phyloP scores from a whole-genome alignment of 371 early-diverging fungal genomes.

The Mortierella sp. region DNA sequence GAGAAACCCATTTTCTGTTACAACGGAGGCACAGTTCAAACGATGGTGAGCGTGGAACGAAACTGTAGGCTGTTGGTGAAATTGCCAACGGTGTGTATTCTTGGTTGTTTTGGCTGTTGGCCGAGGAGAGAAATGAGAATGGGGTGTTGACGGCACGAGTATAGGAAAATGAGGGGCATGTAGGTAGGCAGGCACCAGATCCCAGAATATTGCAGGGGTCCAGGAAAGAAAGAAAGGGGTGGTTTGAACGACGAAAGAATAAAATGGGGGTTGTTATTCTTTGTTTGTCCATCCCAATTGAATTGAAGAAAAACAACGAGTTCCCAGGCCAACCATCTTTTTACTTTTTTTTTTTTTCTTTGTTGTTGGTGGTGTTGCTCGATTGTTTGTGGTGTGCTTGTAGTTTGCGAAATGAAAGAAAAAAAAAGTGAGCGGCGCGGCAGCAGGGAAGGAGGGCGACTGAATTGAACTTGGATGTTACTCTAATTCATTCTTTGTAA shows the following conservation, averaged over 20 bases:
- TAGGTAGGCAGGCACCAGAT: background rate
- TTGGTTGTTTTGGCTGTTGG: background rate
- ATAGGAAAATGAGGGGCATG: background rate
- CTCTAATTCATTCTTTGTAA: background rate
- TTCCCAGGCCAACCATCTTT: conserved; percentile 10
- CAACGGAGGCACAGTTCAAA: no score
- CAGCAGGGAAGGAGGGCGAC: background rate
- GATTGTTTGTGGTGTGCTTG: background rate
- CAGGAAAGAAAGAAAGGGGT: background rate
- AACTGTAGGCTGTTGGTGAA: background rate
- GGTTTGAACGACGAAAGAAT: background rate
- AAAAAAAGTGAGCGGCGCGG: conserved; percentile 6
- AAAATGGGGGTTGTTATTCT: background rate
- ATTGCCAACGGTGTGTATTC: background rate
- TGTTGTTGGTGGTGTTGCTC: no score
- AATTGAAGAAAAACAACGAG: conserved; percentile 10
- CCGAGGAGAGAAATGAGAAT: background rate
- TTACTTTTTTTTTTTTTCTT: background rate
- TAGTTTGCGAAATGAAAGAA: background rate
- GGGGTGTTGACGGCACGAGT: background rate
- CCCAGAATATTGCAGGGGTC: background rate
- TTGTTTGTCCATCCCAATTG: background rate
- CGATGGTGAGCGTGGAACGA: background rate
- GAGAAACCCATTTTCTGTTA: background rate
- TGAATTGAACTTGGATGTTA: background rate